Evolutionary conservation across 805 yeast genomes (phyloP), one percentile per base, ranked within the genome.

Genomic region (Barnettozyma vustinii): DNA sequence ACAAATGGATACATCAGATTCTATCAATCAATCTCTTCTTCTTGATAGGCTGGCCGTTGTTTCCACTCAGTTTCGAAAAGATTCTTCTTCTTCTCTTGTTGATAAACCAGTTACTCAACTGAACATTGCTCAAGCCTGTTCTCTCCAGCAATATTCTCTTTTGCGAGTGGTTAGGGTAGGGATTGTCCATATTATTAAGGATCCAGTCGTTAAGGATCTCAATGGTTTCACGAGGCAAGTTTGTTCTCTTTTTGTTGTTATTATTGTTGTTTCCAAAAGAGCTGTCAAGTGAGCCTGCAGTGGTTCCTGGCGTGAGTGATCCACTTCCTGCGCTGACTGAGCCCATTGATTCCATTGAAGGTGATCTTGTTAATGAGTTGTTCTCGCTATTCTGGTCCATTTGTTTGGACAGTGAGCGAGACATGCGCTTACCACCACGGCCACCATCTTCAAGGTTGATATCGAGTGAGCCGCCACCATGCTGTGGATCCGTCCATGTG

Each of bases 21-120:
- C 65, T 52, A 37, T 61, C 65, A 32, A 61, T 61, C 42, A 61
- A 50, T 52, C 65, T 56, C 33, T 61, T 61, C 56, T 61, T 61
- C 47, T 61, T 61, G 43, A 61, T 61, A n/a, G 65, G 65, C 40
- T 60, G 63, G 2, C 65, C 65, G 44, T 61, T 62, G 47, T 59
- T 61, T 7, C 65, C 65, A 46, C 61, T 56, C 23, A 61, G 44
- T 42, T 59, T 61, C 20, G 60, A 55, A 44, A 61, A 61, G 16
- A 87, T 76, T 60, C 85, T 81, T 56, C 96, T 72, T 59, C 96
- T 74, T 57, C 96, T 77, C 18, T 92, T 95, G 62, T 87, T 87
- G 60, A 87, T 88, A 59, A 87, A 87, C 96, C 96, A 87, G 62
- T 87, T 88, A 55, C 86, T 77, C 52, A 87, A 74, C 65, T 87